Conservation (phyloP, 148 eudicot genomes). For the Nepenthes gracilis region DNA sequence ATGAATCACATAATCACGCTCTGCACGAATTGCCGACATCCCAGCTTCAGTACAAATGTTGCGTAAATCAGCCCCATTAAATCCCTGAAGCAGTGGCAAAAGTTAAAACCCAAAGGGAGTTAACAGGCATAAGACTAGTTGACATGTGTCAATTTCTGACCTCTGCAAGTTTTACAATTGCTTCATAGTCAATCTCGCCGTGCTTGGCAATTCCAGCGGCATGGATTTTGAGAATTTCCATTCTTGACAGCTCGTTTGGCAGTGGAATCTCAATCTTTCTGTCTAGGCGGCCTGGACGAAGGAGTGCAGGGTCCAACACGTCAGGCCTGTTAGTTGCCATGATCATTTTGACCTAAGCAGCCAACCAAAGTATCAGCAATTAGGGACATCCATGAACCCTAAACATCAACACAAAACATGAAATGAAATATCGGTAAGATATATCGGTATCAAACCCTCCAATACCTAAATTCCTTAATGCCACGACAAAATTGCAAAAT, state of each 20-base stretch:
- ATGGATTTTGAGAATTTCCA: conserved; percentile 90
- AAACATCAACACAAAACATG: background rate
- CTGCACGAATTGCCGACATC: conserved; percentile 91
- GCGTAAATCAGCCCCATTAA: conserved; percentile 93
- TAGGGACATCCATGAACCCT: background rate
- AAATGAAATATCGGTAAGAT: no score
- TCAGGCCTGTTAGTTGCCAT: conserved; percentile 99
- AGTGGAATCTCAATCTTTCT: conserved; percentile 96
- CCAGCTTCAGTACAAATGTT: conserved; percentile 97
- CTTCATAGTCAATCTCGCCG: conserved; percentile 98
- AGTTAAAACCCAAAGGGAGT: background rate
- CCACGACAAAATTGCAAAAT: no score
- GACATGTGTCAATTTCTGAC: conserved; percentile 15
- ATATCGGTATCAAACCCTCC: no score
- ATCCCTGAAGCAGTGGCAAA: conserved; percentile 39
- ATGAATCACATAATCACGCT: conserved; percentile 93
- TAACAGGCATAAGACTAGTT: background rate
- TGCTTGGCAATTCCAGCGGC: conserved; percentile 98
- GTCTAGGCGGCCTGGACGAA: conserved; percentile 95
- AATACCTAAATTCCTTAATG: no score
- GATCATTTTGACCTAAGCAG: conserved; percentile 73
- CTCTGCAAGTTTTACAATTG: conserved; percentile 98
- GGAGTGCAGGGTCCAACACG: conserved; percentile 98
- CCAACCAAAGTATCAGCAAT: background rate
- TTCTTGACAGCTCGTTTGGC: conserved; percentile 98